Percentiles rank a stretch among this genome's conserved stretches.
Evolutionary conservation across 805 yeast genomes (phyloP).

Genomic region (Wickerhamiella spandovensis): DNA sequence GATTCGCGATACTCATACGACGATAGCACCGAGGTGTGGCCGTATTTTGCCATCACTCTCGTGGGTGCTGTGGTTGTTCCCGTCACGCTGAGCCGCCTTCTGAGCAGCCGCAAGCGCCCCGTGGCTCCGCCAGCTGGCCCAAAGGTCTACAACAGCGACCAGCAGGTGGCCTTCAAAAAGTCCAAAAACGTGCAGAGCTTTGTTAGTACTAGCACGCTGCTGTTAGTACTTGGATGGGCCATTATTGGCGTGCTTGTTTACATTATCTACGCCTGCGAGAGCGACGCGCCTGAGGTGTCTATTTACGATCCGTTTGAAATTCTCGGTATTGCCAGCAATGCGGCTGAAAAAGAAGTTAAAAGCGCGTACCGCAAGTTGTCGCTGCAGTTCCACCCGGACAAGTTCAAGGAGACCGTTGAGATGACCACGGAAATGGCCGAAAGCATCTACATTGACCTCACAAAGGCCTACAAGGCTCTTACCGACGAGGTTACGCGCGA

Average conservation of each 20-base stretch:
- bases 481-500: constrained; percentile 80
- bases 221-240: constrained; percentile 47
- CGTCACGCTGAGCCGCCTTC: constrained; percentile 33
- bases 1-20: constrained; percentile 63
- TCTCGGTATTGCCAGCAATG: constrained; percentile 53
- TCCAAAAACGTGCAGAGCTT: constrained; percentile 23
- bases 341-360: constrained; percentile 67
- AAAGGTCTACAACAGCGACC: not conserved
- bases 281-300: constrained; percentile 20
- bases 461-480: constrained; percentile 86
- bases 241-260: constrained; percentile 31
- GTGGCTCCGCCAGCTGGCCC: not conserved
- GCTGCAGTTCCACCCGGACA: constrained; percentile 86
- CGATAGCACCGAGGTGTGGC: constrained; percentile 87
- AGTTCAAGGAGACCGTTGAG: constrained; percentile 41
- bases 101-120: not conserved
- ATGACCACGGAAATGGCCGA: constrained; percentile 55
- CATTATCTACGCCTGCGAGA: constrained; percentile 24
- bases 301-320: constrained; percentile 88
- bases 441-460: constrained; percentile 62
- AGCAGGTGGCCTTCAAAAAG: constrained; percentile 14
- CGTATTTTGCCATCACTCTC: constrained; percentile 69
- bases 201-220: constrained; percentile 11
- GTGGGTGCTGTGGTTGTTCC: constrained; percentile 59
- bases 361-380: constrained; percentile 77